Evolutionary conservation across 257 asterid species (phyloP), one percentile per base, ranked within the genome.

Genomic region (Nicotiana tabacum): DNA sequence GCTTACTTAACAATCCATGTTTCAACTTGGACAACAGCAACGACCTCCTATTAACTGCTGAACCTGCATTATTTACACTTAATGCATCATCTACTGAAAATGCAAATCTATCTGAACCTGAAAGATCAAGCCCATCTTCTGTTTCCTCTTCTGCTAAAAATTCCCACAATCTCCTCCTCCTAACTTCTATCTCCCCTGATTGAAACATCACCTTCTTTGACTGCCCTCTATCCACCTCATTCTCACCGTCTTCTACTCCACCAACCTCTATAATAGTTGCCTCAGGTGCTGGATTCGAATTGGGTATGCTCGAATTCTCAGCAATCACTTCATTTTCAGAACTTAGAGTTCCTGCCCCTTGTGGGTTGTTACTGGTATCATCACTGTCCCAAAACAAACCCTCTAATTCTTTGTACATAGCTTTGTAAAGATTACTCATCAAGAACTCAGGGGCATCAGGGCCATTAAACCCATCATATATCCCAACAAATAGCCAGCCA

Each of bases 401-500:
- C 84, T 95, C 96, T 85, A 95, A 90, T 81, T 95, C 97, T 81
- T 90, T 89, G 74, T 90, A 92, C 97, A 92, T 89, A 68, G 98
- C 95, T 87, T 90, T 94, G 87, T 95, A 95, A 62, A 95, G 81
- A 85, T 92, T 94, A 87, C 95, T 91, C 98, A 95, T 95, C 90
- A 95, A 88, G 85, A 92, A 95, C 77, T 95, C 99, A 1, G 98
- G 99, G 15, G 97, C 99, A 87, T 95, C 99, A 24, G 99, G 98
- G 65, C 99, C 99, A 66, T 95, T 95, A 84, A 95, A 95, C 39
- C 99, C 99, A 83, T 95, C 99, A 82, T 95, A 95, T 83, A 95
- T 95, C 74, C 99, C 99, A 66, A 95, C 98, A 84, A 95, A 95
- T 69, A 95, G 86, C 98, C 98, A 95, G n/a, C 98, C 98, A 66